Evolutionary conservation across 768 basidiomycete genomes (phyloP).

Genomic region (Neoboletus subvelutipes): DNA sequence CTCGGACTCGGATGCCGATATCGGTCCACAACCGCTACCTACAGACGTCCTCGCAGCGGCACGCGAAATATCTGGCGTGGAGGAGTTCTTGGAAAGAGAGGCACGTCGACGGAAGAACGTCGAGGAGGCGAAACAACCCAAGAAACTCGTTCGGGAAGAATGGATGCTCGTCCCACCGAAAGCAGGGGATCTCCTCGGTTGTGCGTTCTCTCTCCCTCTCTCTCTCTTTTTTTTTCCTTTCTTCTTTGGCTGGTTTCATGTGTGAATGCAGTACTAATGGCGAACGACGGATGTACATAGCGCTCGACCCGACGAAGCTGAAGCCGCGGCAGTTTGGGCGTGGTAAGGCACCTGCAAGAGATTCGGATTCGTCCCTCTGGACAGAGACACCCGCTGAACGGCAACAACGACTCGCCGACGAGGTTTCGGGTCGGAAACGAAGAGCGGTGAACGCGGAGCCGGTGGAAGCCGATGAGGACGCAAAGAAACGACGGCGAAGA

Average conservation of each 20-base stretch:
- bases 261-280: neutral
- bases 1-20: constrained; percentile 71
- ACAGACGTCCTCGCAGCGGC: constrained; percentile 32
- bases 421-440: constrained; percentile 88
- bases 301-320: constrained; percentile 83
- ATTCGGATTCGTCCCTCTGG: constrained; percentile 74
- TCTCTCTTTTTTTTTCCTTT: too few relatives aligned
- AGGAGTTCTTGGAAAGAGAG: constrained; percentile 84
- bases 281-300: constrained; percentile 38
- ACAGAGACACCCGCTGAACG: constrained; percentile 96
- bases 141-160: constrained; percentile 80
- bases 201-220: constrained; percentile 46
- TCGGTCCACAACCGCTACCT: constrained; percentile 81
- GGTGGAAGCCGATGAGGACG: constrained; percentile 37
- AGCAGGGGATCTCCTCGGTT: constrained; percentile 71
- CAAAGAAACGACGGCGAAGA: constrained; percentile 54
- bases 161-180: constrained; percentile 98
- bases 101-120: constrained; percentile 68
- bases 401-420: constrained; percentile 89
- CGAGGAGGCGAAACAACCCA: constrained; percentile 81
- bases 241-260: neutral
- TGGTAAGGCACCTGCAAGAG: constrained; percentile 40
- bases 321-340: constrained; percentile 80
- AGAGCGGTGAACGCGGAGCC: constrained; percentile 56
- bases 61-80: constrained; percentile 61